Percentiles rank a stretch among this genome's conserved stretches.
These are phyloP conservation scores for Acanthamoeba healyi DNA, from an alignment of 208 protist species.

Conservation along the genomic window DNA sequence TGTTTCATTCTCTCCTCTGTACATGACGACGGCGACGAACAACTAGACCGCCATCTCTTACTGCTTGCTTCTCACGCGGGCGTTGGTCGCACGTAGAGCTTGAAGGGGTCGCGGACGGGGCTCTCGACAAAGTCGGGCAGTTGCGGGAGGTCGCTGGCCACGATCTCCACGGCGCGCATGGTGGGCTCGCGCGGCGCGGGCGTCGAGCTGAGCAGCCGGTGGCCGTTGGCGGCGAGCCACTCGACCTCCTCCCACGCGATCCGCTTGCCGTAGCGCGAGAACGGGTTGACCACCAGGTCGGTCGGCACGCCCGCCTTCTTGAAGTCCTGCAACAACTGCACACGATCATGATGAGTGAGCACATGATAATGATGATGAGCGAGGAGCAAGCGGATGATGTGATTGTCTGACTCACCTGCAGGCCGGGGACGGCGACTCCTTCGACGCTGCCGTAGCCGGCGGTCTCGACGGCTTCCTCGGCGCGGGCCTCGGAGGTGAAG, in stretches of 20 bases:
- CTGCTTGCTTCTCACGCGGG: too few relatives aligned
- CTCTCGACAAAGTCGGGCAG: constrained; percentile 13
- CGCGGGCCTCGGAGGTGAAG: constrained; percentile 29
- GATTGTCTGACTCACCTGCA: not conserved
- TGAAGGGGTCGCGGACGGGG: constrained; percentile 4
- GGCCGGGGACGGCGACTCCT: not conserved
- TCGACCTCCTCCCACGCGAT: constrained; percentile 41
- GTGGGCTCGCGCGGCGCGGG: not conserved
- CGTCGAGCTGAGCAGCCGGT: not conserved
- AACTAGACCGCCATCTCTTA: not conserved
- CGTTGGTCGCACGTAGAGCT: not conserved
- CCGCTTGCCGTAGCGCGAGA: constrained; percentile 59
- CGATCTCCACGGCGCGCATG: not conserved
- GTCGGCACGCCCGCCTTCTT: not conserved
- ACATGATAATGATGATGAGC: too few relatives aligned
- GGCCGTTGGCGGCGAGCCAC: constrained; percentile 43
- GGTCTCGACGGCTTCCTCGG: constrained; percentile 24
- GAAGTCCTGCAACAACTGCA: constrained; percentile 60
- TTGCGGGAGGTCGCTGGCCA: not conserved
- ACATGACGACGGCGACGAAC: not conserved
- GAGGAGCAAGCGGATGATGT: not conserved
- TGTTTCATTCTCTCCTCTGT: too few relatives aligned
- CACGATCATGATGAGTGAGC: too few relatives aligned
- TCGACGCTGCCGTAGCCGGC: not conserved
- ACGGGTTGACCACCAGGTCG: constrained; percentile 24